Percentiles rank a stretch among this genome's conserved stretches.
These are phyloP conservation scores for Aspergillus viridinutans DNA, from an alignment of 2,329 filamentous ascomycete species.

Conservation along the genomic window DNA sequence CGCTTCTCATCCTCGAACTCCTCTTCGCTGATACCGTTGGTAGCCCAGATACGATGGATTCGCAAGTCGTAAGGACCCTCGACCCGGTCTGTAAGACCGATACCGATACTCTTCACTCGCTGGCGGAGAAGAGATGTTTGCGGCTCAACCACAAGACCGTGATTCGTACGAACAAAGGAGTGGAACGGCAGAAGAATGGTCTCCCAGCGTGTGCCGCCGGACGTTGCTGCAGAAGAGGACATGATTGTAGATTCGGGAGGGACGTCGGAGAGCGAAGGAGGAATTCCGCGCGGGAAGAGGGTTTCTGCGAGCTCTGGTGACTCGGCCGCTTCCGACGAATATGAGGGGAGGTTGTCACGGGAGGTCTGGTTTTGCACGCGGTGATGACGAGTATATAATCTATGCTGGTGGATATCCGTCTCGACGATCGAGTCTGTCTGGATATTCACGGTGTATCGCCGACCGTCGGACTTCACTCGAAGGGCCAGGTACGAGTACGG, in stretches of 20 bases:
- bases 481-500: conserved; percentile 83
- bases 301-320: conserved; percentile 18
- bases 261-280: conserved; percentile 36
- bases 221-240: conserved; percentile 43
- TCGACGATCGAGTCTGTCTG: conserved; percentile 92
- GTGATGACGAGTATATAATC: conserved; percentile 58
- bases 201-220: conserved; percentile 83
- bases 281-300: conserved; percentile 26
- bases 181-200: conserved; percentile 87
- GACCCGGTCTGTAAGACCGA: conserved; percentile 83
- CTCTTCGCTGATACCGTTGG: conserved; percentile 58
- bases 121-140: conserved; percentile 85
- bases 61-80: conserved; percentile 84
- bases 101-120: conserved; percentile 78
- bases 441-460: conserved; percentile 90
- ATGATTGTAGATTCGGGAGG: conserved; percentile 34
- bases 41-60: conserved; percentile 86
- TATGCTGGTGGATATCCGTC: conserved; percentile 93
- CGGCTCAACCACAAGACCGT: conserved; percentile 86
- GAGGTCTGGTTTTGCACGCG: conserved; percentile 20
- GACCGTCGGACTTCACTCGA: conserved; percentile 82
- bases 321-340: conserved; percentile 17
- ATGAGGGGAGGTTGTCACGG: conserved; percentile 13
- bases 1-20: conserved; percentile 39
- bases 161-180: conserved; percentile 92